Base-by-base conservation (phyloP, 2,329 filamentous ascomycete genomes). In the Teratosphaeria gauchensis region DNA sequence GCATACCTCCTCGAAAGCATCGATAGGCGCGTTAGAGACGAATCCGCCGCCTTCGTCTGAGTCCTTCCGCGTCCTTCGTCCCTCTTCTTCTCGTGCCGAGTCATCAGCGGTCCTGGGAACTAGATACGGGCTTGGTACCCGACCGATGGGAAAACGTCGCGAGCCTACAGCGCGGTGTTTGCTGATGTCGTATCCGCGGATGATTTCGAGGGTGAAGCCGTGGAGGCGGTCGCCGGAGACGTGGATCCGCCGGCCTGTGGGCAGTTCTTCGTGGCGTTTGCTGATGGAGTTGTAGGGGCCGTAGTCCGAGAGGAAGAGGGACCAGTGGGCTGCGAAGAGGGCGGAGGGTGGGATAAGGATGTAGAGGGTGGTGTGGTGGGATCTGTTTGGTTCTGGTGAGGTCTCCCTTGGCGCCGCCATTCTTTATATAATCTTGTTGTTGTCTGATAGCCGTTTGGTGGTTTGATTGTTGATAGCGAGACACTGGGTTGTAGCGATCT, bases 311-410 rank as follows among this genome's bases (percentile, higher is more conserved):
- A 64, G 24, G 52, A 59, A 64, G 46, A 64, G 55, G 19, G 62
- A 64, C 62, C 61, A 63, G 59, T 64, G 61, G 31, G 62, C 61
- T 54, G 62, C 62, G 53, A 64, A 63, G 46, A 64, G 61, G 5
- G 62, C 57, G n/a, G 59, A 61, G n/a, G 62, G 62, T 14, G 62
- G 62, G 31, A 64, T 56, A 28, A 63, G 53, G 28, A 64, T 55
- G 55, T 64, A 61, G 28, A 64, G 48, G 16, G 56, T n/a, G 6
- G 51, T 53, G 21, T 6, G 16, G 38, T 6, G 16, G 11, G 11
- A 6, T 16, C 6, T 6, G 12, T 6, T 16, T 16, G 14, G 5
- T 46, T 46, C 38, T n/a, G 38, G 4, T 28, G 24, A 28, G 24
- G 24, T 28, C 2, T 28, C 24, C 24, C 2, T 2, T 28, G 24